These are phyloP conservation scores for Aspergillus sclerotialis DNA, from an alignment of 2,329 filamentous ascomycete genomes.

Conservation along the genomic window DNA sequence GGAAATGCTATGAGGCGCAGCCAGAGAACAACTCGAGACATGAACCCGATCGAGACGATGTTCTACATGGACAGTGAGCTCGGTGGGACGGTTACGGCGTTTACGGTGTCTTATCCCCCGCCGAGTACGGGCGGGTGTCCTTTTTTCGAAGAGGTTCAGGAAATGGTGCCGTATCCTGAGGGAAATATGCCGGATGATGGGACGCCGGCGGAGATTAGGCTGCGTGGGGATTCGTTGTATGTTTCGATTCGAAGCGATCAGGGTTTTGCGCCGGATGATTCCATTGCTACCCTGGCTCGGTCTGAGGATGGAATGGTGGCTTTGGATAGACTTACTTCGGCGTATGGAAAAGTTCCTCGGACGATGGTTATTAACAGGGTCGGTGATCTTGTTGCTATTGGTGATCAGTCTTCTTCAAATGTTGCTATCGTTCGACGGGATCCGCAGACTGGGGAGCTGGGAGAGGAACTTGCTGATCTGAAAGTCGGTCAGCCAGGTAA, in stretches of 20 bases:
- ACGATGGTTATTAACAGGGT: constrained; percentile 61
- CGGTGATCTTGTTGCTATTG: constrained; percentile 59
- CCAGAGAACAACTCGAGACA: too few species aligned
- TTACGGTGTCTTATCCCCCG: constrained; percentile 24
- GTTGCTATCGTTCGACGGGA: constrained; percentile 59
- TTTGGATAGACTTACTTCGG: constrained; percentile 52
- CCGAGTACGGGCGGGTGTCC: constrained; percentile 21
- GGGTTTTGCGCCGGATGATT: constrained; percentile 21
- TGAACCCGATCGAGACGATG: constrained; percentile 7
- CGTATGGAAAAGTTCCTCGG: constrained; percentile 59
- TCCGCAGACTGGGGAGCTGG: constrained; percentile 52
- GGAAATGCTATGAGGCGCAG: too few species aligned
- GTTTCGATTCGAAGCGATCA: constrained; percentile 27
- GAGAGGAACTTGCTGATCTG: constrained; percentile 26
- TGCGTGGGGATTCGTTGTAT: constrained; percentile 18
- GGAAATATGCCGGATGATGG: constrained; percentile 18
- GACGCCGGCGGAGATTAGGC: constrained; percentile 19
- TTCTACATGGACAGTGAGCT: constrained; percentile 53
- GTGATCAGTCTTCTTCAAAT: constrained; percentile 53
- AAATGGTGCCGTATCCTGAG: constrained; percentile 19
- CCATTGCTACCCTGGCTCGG: constrained; percentile 20
- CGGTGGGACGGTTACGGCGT: constrained; percentile 45
- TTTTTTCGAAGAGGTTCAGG: constrained; percentile 16
- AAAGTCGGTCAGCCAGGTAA: constrained; percentile 22
- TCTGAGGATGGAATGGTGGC: constrained; percentile 55